phyloP scores from a whole-genome alignment of 176 grass and related monocot genomes.

The Paspalum vaginatum region DNA sequence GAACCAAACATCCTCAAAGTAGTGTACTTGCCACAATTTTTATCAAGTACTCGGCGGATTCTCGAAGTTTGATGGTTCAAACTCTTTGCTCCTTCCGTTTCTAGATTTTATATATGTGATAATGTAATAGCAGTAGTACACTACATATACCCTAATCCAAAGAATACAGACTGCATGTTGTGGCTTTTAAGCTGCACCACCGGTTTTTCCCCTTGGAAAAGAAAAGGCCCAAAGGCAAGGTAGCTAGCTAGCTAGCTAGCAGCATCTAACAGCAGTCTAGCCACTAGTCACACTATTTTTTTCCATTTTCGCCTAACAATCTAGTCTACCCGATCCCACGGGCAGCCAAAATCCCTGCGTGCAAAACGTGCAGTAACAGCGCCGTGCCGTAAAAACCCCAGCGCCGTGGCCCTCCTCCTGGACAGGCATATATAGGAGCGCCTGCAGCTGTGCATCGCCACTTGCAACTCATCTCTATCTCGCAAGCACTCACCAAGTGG shows the following conservation, averaged over 20 bases:
- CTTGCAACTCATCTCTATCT: background rate
- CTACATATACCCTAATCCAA: background rate
- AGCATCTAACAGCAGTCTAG: background rate
- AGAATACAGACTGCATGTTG: background rate
- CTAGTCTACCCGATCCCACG: background rate
- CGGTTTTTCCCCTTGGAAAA: slow-evolving; percentile 6
- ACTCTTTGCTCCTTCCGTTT: background rate
- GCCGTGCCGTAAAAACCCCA: background rate
- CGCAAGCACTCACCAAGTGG: background rate
- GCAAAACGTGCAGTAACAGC: slow-evolving; percentile 24
- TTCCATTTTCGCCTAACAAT: background rate
- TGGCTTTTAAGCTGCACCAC: slow-evolving; percentile 22
- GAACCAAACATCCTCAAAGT: slow-evolving; percentile 11
- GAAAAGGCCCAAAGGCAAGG: background rate
- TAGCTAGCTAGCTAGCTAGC: background rate
- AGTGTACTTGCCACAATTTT: background rate
- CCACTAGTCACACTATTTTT: slow-evolving; percentile 3
- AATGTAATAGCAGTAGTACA: background rate
- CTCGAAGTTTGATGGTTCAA: background rate
- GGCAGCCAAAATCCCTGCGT: background rate
- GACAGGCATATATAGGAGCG: background rate
- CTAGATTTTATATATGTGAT: background rate
- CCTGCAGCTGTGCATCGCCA: background rate
- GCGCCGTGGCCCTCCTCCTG: background rate
- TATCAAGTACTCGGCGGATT: background rate